Conservation (phyloP, 768 basidiomycete species). For the Rickenella mellea region DNA sequence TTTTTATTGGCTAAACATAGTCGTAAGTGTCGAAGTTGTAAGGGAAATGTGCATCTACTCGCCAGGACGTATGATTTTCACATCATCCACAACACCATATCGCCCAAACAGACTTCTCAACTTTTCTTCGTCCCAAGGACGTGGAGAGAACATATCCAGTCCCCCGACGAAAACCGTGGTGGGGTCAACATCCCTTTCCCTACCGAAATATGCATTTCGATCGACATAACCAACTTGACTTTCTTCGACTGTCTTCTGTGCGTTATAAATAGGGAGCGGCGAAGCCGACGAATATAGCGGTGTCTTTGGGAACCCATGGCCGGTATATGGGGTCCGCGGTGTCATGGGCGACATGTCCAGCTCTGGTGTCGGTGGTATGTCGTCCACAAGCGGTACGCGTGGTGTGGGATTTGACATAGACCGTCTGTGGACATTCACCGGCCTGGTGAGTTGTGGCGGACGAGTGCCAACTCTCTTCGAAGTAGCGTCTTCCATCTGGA, state of each 20-base stretch:
- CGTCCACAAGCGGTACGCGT: no score
- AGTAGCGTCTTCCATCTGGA: no score
- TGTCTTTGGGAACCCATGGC: no score
- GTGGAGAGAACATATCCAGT: constrained; percentile 51
- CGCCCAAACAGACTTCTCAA: constrained; percentile 48
- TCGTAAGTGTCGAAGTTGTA: background rate
- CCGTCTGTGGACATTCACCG: no score
- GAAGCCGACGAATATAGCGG: no score
- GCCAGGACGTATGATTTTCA: constrained; percentile 63
- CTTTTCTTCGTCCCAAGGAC: constrained; percentile 61
- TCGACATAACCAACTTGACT: no score
- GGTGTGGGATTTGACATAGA: no score
- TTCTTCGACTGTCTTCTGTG: no score
- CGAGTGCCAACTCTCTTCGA: no score
- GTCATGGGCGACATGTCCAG: constrained; percentile 40
- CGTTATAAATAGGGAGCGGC: no score
- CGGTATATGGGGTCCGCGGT: no score
- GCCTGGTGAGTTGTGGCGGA: no score
- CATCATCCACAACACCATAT: constrained; percentile 55
- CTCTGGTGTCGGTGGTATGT: constrained; percentile 33
- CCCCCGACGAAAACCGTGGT: constrained; percentile 72
- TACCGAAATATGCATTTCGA: constrained; percentile 5
- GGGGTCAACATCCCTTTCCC: constrained; percentile 46
- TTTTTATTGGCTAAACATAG: constrained; percentile 40
- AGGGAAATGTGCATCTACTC: constrained; percentile 14